Conservation (phyloP, 1,139 yeast genomes). For the Sugiyamaella novakii region DNA sequence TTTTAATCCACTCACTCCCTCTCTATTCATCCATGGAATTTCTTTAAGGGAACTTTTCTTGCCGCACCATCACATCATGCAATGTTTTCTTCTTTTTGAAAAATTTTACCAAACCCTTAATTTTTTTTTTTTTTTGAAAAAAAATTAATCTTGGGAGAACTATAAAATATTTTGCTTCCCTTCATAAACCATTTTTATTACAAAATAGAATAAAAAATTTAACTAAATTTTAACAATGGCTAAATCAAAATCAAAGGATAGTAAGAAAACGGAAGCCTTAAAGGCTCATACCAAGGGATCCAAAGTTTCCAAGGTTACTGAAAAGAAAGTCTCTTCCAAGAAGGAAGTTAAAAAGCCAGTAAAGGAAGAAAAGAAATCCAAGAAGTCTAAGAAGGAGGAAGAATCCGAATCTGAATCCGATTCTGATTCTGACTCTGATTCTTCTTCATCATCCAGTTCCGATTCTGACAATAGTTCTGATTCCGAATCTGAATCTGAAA, state of each 20-base stretch:
- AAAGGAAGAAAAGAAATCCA: conserved; percentile 33
- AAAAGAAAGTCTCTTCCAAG: conserved; percentile 34
- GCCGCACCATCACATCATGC: conserved; percentile 13
- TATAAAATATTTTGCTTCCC: conserved; percentile 17
- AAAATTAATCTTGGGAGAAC: not conserved
- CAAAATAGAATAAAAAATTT: conserved; percentile 3
- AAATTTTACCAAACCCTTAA: conserved; percentile 20
- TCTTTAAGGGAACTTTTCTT: conserved; percentile 6
- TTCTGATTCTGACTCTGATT: conserved; percentile 33
- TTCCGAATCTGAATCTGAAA: conserved; percentile 34
- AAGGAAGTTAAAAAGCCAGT: conserved; percentile 37
- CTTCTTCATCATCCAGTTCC: conserved; percentile 24
- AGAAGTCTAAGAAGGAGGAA: conserved; percentile 35
- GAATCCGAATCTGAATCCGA: conserved; percentile 38
- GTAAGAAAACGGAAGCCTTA: conserved; percentile 20
- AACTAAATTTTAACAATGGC: conserved; percentile 24
- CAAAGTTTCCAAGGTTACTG: conserved; percentile 35
- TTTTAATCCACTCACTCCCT: too few species aligned
- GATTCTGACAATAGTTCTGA: conserved; percentile 28
- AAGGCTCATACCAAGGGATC: conserved; percentile 33
- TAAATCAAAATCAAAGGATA: conserved; percentile 24
- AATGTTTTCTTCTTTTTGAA: conserved; percentile 21
- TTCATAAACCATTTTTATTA: conserved; percentile 3
- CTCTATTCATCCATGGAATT: too few species aligned
- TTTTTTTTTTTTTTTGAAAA: conserved; percentile 18